Evolutionary conservation across 2,329 filamentous ascomycete species (phyloP).

Genomic region (Penicillium griseofulvum): DNA sequence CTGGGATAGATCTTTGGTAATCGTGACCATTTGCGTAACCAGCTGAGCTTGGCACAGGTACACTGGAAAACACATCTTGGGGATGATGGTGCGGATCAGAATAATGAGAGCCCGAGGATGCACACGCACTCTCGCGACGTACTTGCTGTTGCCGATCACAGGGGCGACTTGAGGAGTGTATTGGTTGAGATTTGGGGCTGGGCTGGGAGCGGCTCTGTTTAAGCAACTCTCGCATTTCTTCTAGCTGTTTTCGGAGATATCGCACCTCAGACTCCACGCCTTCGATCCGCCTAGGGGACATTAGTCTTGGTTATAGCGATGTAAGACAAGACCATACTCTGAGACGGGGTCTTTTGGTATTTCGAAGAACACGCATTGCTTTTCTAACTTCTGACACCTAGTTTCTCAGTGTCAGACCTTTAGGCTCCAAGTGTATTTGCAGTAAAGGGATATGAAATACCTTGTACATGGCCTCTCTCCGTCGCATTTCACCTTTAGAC

Average conservation of each 20-base stretch:
- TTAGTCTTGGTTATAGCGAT: neutral
- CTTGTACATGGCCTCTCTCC: slow-evolving; percentile 38
- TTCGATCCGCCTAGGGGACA: slow-evolving; percentile 29
- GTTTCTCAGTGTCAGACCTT: neutral
- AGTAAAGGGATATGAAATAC: slow-evolving; percentile 11
- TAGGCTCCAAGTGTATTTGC: neutral
- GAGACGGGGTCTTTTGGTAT: slow-evolving; percentile 31
- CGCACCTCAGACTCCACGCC: slow-evolving; percentile 34
- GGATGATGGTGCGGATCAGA: neutral
- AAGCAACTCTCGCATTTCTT: slow-evolving; percentile 25
- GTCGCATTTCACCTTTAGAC: slow-evolving; percentile 36
- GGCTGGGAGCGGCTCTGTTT: slow-evolving; percentile 5
- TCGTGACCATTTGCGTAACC: slow-evolving; percentile 1
- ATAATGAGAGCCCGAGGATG: slow-evolving; percentile 7
- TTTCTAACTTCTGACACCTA: slow-evolving; percentile 34
- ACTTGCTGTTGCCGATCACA: neutral
- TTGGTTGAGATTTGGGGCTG: neutral
- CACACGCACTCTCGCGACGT: slow-evolving; percentile 3
- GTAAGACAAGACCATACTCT: slow-evolving; percentile 21
- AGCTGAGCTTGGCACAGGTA: neutral
- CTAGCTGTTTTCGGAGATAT: slow-evolving; percentile 28
- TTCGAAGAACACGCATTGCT: slow-evolving; percentile 39
- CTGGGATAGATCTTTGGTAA: slow-evolving; percentile 5
- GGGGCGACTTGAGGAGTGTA: slow-evolving; percentile 3
- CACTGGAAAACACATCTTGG: neutral